Evolutionary conservation across 257 asterid genomes (phyloP).

Genomic region (Solanum dulcamara): DNA sequence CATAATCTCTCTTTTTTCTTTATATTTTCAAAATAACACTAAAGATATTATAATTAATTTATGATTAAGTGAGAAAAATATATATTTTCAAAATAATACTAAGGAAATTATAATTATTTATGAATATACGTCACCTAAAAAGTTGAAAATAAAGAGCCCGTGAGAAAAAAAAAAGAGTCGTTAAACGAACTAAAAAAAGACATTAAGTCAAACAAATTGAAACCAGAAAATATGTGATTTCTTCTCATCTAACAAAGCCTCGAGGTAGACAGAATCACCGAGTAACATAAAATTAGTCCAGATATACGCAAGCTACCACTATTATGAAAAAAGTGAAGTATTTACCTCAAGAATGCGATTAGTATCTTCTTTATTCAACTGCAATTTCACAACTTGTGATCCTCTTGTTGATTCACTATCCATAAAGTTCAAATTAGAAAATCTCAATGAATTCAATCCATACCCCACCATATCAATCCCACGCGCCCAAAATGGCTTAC

Average conservation of each 20-base stretch:
- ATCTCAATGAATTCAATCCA: constrained; percentile 63
- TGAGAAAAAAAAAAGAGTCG: too few species aligned
- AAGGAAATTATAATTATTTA: not conserved
- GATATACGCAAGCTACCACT: accelerated
- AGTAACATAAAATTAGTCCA: too few species aligned
- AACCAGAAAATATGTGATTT: not conserved
- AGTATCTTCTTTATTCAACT: constrained; percentile 39
- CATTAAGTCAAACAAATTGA: not conserved
- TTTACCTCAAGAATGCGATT: constrained; percentile 53
- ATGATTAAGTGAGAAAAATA: not conserved
- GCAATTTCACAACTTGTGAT: constrained; percentile 58
- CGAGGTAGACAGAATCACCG: too few species aligned
- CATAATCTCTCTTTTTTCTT: not conserved
- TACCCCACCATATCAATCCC: constrained; percentile 80
- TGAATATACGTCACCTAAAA: not conserved
- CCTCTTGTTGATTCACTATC: constrained; percentile 37
- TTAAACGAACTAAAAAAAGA: too few species aligned
- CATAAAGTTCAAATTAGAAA: constrained; percentile 40
- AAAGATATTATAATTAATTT: not conserved
- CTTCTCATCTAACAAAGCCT: not conserved
- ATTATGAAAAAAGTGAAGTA: too few species aligned
- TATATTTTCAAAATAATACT: not conserved
- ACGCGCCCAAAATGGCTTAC: constrained; percentile 79
- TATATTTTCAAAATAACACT: not conserved
- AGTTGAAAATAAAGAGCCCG: too few species aligned